Evolutionary conservation across 768 basidiomycete species (phyloP).

Genomic region (Lactarius evosmus): DNA sequence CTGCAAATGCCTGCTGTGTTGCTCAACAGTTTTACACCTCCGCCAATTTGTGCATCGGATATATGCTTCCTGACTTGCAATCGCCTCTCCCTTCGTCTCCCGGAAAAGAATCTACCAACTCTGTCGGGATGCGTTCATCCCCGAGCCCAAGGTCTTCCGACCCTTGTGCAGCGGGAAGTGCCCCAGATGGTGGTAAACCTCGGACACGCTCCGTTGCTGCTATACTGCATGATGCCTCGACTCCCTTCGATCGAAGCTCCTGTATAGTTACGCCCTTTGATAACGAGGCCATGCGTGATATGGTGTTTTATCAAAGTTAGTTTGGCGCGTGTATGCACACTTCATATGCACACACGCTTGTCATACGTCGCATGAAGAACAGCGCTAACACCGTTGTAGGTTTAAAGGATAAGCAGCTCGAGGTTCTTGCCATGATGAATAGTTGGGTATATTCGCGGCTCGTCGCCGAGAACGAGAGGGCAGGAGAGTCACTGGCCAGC

Average conservation of each 20-base stretch:
- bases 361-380: neutral
- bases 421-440: slow-evolving; percentile 22
- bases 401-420: slow-evolving; percentile 22
- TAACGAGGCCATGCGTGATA: slow-evolving; percentile 36
- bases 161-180: neutral
- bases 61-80: slow-evolving; percentile 17
- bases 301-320: slow-evolving; percentile 38
- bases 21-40: neutral
- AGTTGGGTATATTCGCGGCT: slow-evolving; percentile 26
- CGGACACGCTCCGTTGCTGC: slow-evolving; percentile 16
- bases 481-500: slow-evolving; percentile 22
- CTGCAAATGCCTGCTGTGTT: neutral
- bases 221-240: slow-evolving; percentile 19
- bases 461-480: slow-evolving; percentile 21
- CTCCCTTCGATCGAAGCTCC: slow-evolving; percentile 34
- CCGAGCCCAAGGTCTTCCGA: slow-evolving; percentile 10
- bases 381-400: slow-evolving; percentile 12
- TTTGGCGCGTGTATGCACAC: slow-evolving; percentile 28
- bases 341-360: slow-evolving; percentile 24
- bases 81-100: slow-evolving; percentile 14
- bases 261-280: slow-evolving; percentile 38
- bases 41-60: neutral
- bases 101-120: slow-evolving; percentile 8
- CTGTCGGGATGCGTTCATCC: slow-evolving; percentile 13
- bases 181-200: slow-evolving; percentile 3